Conservation (phyloP, 2,329 filamentous ascomycete genomes). For the Plenodomus biglobosus region DNA sequence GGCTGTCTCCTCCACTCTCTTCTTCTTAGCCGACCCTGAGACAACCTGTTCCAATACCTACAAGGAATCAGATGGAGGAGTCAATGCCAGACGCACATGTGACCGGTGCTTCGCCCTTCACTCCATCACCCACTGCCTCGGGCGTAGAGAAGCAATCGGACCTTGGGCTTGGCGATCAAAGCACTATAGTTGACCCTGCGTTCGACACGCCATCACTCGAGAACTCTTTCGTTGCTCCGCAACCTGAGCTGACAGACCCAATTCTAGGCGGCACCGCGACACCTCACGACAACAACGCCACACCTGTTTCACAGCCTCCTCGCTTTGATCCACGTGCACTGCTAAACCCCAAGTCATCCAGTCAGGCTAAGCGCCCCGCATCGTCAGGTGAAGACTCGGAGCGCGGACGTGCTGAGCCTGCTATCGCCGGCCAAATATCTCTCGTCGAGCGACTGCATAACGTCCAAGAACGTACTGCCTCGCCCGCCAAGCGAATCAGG, state of each 20-base stretch:
- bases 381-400: constrained; percentile 23
- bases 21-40: not conserved
- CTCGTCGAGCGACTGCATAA: constrained; percentile 78
- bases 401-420: constrained; percentile 25
- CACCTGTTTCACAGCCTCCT: constrained; percentile 7
- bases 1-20: not conserved
- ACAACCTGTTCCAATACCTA: not conserved
- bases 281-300: constrained; percentile 7
- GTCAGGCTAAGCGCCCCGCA: constrained; percentile 33
- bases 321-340: constrained; percentile 35
- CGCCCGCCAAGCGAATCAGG: constrained; percentile 49
- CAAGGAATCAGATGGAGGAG: not conserved
- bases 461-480: constrained; percentile 65
- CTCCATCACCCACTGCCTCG: not conserved
- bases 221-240: constrained; percentile 2
- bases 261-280: constrained; percentile 21
- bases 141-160: not conserved
- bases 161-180: not conserved
- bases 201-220: not conserved
- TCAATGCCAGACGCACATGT: not conserved
- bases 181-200: not conserved
- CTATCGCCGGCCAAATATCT: constrained; percentile 52
- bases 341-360: constrained; percentile 38
- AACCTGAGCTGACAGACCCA: constrained; percentile 22
- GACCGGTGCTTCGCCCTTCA: not conserved